These are phyloP conservation scores for Wickerhamiella dianesei DNA, from an alignment of 805 yeast species.

Conservation along the genomic window DNA sequence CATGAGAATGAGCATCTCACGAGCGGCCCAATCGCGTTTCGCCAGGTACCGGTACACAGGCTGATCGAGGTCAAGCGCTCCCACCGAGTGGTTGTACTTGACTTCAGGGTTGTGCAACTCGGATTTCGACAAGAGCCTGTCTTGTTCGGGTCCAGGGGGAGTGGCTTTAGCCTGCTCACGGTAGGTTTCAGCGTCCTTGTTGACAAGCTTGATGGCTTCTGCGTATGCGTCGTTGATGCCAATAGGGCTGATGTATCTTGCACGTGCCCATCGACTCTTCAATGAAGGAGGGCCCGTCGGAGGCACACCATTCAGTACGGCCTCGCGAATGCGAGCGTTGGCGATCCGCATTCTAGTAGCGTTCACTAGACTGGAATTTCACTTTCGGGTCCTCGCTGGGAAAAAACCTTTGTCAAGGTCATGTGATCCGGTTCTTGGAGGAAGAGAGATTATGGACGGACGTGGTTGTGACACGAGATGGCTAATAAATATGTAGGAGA, in stretches of 20 bases:
- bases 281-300: constrained; percentile 19
- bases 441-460: too few species aligned
- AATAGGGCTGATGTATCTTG: constrained; percentile 49
- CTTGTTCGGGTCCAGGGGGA: constrained; percentile 14
- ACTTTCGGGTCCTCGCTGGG: neutral
- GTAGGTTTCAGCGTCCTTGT: constrained; percentile 33
- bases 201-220: constrained; percentile 46
- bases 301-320: constrained; percentile 20
- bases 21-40: constrained; percentile 55
- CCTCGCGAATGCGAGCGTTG: constrained; percentile 18
- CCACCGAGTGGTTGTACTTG: constrained; percentile 43
- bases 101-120: constrained; percentile 79
- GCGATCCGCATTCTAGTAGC: constrained; percentile 14
- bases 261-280: constrained; percentile 16
- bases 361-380: neutral
- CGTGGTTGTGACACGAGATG: too few species aligned
- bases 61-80: constrained; percentile 46
- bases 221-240: constrained; percentile 63
- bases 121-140: constrained; percentile 39
- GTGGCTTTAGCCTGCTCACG: constrained; percentile 29
- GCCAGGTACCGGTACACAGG: constrained; percentile 71
- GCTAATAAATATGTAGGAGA: too few species aligned
- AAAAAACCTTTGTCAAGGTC: neutral
- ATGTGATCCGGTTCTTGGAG: too few species aligned
- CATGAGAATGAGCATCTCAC: constrained; percentile 67